phyloP scores from a whole-genome alignment of 2,329 filamentous ascomycete species.

The Pseudocercospora ulei region DNA sequence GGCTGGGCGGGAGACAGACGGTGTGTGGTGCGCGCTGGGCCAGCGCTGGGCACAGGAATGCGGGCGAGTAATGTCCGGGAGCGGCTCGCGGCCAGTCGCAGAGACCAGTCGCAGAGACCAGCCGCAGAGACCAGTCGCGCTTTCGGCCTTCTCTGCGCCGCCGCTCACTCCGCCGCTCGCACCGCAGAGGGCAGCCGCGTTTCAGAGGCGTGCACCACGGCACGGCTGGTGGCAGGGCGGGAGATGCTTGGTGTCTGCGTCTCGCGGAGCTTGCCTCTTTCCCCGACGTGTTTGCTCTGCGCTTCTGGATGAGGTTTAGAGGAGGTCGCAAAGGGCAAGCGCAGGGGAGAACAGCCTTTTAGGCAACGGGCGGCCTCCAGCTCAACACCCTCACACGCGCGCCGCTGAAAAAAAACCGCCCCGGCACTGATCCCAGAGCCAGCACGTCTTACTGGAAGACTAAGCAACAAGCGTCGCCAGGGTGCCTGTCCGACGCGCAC shows the following conservation, averaged over 20 bases:
- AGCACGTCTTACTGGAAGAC: slow-evolving; percentile 1
- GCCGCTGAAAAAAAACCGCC: slow-evolving; percentile 2
- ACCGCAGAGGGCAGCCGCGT: slow-evolving; percentile 1
- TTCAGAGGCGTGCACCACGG: too few relatives aligned
- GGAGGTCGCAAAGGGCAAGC: slow-evolving; percentile 3
- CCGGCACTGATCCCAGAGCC: not conserved
- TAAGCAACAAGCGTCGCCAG: slow-evolving; percentile 2
- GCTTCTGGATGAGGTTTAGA: slow-evolving; percentile 4
- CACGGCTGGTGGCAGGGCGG: not conserved
- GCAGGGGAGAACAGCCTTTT: slow-evolving; percentile 2
- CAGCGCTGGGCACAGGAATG: too few relatives aligned
- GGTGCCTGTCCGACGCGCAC: slow-evolving; percentile 6
- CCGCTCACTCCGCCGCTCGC: not conserved
- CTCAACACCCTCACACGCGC: slow-evolving; percentile 1
- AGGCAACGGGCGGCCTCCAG: not conserved
- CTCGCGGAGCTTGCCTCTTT: slow-evolving; percentile 5
- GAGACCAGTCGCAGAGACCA: too few relatives aligned
- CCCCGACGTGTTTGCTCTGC: slow-evolving; percentile 6
- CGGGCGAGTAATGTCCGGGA: not conserved
- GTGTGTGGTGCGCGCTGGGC: too few relatives aligned
- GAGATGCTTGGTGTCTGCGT: not conserved
- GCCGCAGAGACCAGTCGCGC: too few relatives aligned
- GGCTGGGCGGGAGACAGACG: slow-evolving; percentile 2
- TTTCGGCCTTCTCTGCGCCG: not conserved
- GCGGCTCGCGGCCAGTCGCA: not conserved